Evolutionary conservation across 768 basidiomycete genomes (phyloP), one percentile per base, ranked within the genome.

Genomic region (Cystobasidium tubakii): DNA sequence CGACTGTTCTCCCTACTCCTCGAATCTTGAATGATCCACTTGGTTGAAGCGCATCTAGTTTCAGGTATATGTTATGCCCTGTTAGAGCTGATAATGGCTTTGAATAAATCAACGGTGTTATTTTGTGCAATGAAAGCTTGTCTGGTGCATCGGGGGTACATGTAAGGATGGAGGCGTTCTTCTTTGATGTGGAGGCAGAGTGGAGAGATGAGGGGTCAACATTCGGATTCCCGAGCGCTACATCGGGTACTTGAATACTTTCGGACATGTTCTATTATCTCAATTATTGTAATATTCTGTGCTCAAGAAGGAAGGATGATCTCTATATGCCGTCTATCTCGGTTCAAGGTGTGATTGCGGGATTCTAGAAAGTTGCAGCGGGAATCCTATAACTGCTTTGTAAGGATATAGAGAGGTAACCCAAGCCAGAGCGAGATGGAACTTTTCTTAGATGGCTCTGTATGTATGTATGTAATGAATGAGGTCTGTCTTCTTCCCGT

Each of bases 11-110:
- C 10, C 66, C 66, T 54, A 67, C 66, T 10, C 66, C 66, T 36
- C 66, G 6, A 27, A 67, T 67, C 46, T 67, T 67, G 46, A 67
- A 67, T 27, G 66, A 67, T 4, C 66, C 66, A 36, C 42, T 46
- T 9, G 66, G 66, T 53, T 67, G 66, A 2, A 67, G 23, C 15
- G 66, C 66, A 31, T 67, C 66, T 33, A 67, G 29, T 50, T 67
- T 67, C 6, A 67, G 66, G 21, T 50, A 67, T n/a, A 67, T 50
- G 31, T 67, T 54, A n/a, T 67, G 66, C 2, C 66, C 66, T 21
- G 66, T 67, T 27, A 29, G 9, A 12, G 54, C 31, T 33, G 66
- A 67, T 25, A 67, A 29, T 50, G 44, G 27, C 1, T 67, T 43
- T 9, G 66, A 67, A 25, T 34, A 31, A 9, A 67, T 23, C 31